Evolutionary conservation across 352 stramenopile genomes (phyloP), one percentile per base, ranked within the genome.

Genomic region (Peronospora tabacina): DNA sequence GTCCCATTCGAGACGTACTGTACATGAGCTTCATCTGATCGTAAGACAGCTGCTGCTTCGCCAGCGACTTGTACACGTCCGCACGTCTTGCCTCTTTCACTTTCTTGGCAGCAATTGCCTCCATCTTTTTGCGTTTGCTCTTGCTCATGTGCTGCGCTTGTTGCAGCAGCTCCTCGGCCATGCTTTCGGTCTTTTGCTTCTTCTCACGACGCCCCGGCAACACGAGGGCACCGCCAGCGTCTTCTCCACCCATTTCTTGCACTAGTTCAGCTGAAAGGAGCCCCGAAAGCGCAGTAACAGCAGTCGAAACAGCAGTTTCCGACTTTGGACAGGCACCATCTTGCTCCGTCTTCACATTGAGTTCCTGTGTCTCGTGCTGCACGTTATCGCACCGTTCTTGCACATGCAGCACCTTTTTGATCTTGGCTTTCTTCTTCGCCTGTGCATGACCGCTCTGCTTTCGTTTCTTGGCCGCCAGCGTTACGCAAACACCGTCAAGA

Each of bases 101-200:
- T 65, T 93, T 93, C 36, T 70, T 67, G 15, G 72, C 73, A 52
- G 76, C 82, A 4, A 93, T 69, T 19, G 72, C 67, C 35, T 87
- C 78, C 9, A 93, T 52, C 46, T 90, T 90, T 52, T 87, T 87
- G 53, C 80, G 82, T 55, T 93, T 93, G 41, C 63, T 75, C 52
- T 86, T 87, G 55, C 75, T 90, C 65, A 90, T 68, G 32, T 80
- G 81, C 28, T 70, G 48, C 1, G 78, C 77, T 39, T 82, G 62
- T 39, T 87, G 47, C 44, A 93, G 30, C 40, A 87, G 58, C 29
- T 88, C 77, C 5, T 81, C 67, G 0, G 70, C 56, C 9, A 86
- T 49, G 43, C 67, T 58, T 19, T 83, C 69, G 11, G 61, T 49
- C 48, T 84, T 82, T 17, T 61, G 33, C 29, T 73, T 72, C 40